Evolutionary conservation across 306 rosid genomes (phyloP), one percentile per base, ranked within the genome.

Genomic region (Inga laurina): DNA sequence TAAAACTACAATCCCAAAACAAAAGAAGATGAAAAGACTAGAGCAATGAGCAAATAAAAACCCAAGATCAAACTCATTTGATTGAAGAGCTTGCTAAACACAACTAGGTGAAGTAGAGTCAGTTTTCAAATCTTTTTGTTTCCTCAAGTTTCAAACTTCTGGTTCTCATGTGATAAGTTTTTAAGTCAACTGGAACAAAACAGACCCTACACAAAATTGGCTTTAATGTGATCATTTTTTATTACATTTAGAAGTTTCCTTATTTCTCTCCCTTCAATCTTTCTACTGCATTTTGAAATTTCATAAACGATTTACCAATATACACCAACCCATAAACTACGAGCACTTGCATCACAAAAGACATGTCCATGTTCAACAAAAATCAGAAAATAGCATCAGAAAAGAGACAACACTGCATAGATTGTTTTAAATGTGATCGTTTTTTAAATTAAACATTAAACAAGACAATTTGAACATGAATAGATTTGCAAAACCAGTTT

Each of bases 1-100:
- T 12, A 32, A 78, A 79, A 79, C 22, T 34, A 75, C 32, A 64
- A 69, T 22, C 54, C 49, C 43, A 52, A 79, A 12, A 79, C 69
- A 74, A 71, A 81, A 48, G 44, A 68, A 48, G 39, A 39, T 35
- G 30, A 11, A 48, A 77, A 69, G 10, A 83, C 44, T 76, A 24
- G 83, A n/a, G 72, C 9, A 46, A 19, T 62, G 65, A 73, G 45
- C 35, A 46, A 65, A 19, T 24, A 81, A 41, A 74, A 51, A 37
- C 3, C 57, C 75, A 51, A 61, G 35, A 48, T n/a, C 70, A 27
- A 77, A 43, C n/a, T 48, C 75, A 83, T 49, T 65, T 22, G 10
- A 56, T 62, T 46, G 66, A 78, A 24, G n/a, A 78, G 39, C 68
- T 82, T 21, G 43, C 64, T 45, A 39, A 69, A 70, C 52, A 39